Conservation (phyloP, 257 asterid genomes). For the Rauvolfia tetraphylla region DNA sequence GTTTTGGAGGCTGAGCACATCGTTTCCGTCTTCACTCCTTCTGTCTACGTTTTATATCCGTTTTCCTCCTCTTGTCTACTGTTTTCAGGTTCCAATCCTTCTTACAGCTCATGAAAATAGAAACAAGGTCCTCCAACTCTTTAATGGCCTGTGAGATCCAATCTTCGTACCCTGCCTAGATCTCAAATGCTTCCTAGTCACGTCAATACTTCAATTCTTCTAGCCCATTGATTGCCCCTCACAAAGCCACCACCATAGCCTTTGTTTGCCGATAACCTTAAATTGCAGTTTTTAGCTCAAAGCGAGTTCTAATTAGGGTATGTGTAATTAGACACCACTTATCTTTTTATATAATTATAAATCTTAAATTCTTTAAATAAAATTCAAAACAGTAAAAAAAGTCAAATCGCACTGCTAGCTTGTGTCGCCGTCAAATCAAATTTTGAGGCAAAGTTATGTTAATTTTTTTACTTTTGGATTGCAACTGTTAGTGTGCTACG, state of each 20-base stretch:
- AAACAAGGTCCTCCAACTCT: conserved; percentile 12
- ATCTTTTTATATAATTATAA: too few relatives aligned
- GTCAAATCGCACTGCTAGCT: too few relatives aligned
- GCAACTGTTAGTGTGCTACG: too few relatives aligned
- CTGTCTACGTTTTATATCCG: conserved; percentile 10
- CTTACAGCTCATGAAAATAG: conserved; percentile 40
- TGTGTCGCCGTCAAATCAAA: too few relatives aligned
- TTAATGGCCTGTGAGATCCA: not conserved
- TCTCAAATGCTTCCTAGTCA: not conserved
- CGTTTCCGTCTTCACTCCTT: conserved; percentile 24
- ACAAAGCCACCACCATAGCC: not conserved
- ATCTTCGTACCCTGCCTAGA: not conserved
- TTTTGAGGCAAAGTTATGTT: too few relatives aligned
- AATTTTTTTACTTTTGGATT: too few relatives aligned
- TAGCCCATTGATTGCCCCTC: not conserved
- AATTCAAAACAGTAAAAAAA: too few relatives aligned
- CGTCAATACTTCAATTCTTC: not conserved
- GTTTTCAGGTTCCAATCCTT: conserved; percentile 26
- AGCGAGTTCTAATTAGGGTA: too few relatives aligned
- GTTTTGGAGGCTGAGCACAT: conserved; percentile 4
- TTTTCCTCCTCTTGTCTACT: conserved; percentile 28
- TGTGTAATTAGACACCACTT: too few relatives aligned
- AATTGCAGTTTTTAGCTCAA: too few relatives aligned
- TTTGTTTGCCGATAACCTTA: too few relatives aligned
- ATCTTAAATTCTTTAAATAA: too few relatives aligned